Evolutionary conservation across 768 basidiomycete genomes (phyloP).

Genomic region (Naganishia antarctica): DNA sequence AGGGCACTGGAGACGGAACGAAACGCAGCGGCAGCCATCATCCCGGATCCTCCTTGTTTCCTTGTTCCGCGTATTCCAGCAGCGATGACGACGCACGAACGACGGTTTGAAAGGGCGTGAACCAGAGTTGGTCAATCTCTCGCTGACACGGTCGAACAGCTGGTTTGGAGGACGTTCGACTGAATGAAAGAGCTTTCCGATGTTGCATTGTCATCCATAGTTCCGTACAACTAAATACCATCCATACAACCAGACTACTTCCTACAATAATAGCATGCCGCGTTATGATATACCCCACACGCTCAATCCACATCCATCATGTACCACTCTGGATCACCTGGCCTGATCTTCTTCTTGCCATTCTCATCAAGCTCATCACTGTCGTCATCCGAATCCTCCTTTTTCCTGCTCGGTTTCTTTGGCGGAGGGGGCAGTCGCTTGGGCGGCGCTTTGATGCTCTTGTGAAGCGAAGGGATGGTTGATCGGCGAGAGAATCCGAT

Average conservation of each 20-base stretch:
- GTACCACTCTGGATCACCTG: constrained; percentile 28
- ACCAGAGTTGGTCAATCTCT: constrained; percentile 17
- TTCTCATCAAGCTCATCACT: constrained; percentile 29
- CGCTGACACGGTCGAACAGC: too few species aligned
- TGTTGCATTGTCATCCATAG: not conserved
- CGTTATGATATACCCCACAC: not conserved
- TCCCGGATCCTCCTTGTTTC: not conserved
- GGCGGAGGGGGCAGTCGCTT: constrained; percentile 27
- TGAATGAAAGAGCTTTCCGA: too few species aligned
- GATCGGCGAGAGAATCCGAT: constrained; percentile 27
- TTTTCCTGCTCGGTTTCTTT: constrained; percentile 23
- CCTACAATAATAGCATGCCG: too few species aligned
- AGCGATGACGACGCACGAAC: constrained; percentile 18
- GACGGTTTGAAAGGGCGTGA: too few species aligned
- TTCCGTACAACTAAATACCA: not conserved
- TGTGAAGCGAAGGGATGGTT: constrained; percentile 28
- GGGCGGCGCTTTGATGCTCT: constrained; percentile 26
- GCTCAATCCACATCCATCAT: constrained; percentile 23
- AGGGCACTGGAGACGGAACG: too few species aligned
- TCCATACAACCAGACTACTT: not conserved
- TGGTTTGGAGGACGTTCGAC: too few species aligned
- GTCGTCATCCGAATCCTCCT: constrained; percentile 29
- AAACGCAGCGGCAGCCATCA: not conserved
- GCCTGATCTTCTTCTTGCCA: constrained; percentile 26
- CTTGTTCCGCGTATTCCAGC: constrained; percentile 1